Base-by-base conservation (phyloP, 768 basidiomycete genomes). In the Wakefieldia striispora region DNA sequence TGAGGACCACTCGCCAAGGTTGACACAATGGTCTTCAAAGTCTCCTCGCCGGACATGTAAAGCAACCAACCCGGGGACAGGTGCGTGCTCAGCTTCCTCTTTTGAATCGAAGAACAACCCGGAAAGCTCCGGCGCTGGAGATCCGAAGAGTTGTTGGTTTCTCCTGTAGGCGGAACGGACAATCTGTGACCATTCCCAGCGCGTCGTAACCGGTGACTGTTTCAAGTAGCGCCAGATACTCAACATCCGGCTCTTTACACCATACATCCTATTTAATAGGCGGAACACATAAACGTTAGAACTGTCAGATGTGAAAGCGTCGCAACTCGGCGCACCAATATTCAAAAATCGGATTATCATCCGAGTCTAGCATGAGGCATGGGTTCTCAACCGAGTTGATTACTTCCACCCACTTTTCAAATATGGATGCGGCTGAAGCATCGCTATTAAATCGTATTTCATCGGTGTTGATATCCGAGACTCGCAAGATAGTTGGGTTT, bases 1-100 rank as follows among this genome's bases (percentile, higher is more conserved):
- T 4, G 72, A 56, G 6, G 45, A 45, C 62, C 68, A 71, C 44
- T 63, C 51, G 2, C 65, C 66, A 31, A 81, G 68, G 47, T 64
- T 49, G 6, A 47, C 41, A 61, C 80, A 82, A 59, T 81, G 79
- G 4, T 65, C 52, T 34, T 68, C 38, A 54, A 71, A 81, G 59
- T 80, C 79, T 11, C 80, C 79, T 26, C 79, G 67, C 1, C 79
- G 77, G 39, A 81, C 61, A 54, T 81, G 80, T 8, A 81, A 57
- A 4, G 73, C 80, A 5, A 81, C 66, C 1, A 79, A 66, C 16
- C 78, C 75, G 0, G 70, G 55, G 24, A 76, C 63, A 6, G 61
- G 56, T 3, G 46, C 6, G 9, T 43, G 46, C 20, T 53, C 47
- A 14, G 24, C 42, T 43, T 59, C 50, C 27, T 40, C n/a, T 20